A percentile compares a stretch with the other conserved stretches of the same genome.
phyloP scores from a whole-genome alignment of 202 grass and related monocot species.

The Schoenoplectus tabernaemontani region DNA sequence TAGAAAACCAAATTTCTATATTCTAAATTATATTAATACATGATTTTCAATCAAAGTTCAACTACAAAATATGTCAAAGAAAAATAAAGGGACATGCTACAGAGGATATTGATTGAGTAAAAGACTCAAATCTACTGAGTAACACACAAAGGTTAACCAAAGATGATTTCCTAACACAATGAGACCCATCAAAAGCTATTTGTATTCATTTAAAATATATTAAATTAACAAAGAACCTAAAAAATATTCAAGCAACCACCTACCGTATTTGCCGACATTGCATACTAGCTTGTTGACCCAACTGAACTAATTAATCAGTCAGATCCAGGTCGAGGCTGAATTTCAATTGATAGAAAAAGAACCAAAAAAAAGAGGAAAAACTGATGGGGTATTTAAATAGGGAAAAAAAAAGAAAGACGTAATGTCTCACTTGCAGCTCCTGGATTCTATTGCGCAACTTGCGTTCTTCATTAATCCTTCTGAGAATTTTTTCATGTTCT shows the following conservation, averaged over 20 bases:
- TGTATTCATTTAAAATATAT: too few relatives aligned
- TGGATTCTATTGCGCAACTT: constrained; percentile 86
- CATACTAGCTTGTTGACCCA: neutral
- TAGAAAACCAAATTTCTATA: neutral
- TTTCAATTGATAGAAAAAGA: neutral
- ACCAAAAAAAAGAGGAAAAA: too few relatives aligned
- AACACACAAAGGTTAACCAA: neutral
- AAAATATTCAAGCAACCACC: neutral
- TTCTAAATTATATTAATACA: neutral
- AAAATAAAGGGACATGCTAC: neutral
- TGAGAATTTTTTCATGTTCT: constrained; percentile 72
- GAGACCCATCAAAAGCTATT: neutral
- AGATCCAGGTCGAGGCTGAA: neutral
- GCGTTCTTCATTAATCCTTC: constrained; percentile 60
- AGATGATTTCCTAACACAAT: neutral
- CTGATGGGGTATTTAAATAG: neutral
- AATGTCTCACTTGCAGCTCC: constrained; percentile 68
- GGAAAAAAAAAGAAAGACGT: neutral
- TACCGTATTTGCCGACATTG: neutral
- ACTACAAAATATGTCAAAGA: neutral
- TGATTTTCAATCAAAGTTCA: neutral
- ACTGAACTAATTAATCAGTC: neutral
- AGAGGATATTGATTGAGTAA: neutral
- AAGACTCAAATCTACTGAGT: neutral
- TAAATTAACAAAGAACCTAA: too few relatives aligned